Percentiles rank a stretch among this genome's conserved stretches.
Evolutionary conservation across 495 filamentous ascomycete species (phyloP).

Genomic region (Monascus purpureus): DNA sequence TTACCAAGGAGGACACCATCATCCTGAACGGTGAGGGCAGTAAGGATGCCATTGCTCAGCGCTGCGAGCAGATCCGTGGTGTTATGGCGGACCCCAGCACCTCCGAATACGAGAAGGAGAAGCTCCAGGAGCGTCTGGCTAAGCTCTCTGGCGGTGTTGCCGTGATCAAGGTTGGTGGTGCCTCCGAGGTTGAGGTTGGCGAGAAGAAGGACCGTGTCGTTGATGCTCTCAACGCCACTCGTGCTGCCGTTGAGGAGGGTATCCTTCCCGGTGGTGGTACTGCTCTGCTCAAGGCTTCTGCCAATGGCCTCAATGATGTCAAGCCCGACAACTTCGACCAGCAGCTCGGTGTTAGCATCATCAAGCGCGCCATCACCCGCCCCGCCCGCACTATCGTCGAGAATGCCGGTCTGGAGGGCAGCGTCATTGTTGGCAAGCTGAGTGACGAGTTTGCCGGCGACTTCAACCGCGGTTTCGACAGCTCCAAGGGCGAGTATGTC

Average conservation of each 20-base stretch:
- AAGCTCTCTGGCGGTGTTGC: conserved; percentile 99
- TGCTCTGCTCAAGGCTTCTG: conserved; percentile 90
- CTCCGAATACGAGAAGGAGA: conserved; percentile 99
- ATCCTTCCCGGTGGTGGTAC: conserved; percentile 98
- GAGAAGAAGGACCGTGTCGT: conserved; percentile 99
- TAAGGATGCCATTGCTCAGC: conserved; percentile 88
- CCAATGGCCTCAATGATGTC: conserved; percentile 67
- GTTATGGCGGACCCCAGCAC: conserved; percentile 88
- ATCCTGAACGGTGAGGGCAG: conserved; percentile 92
- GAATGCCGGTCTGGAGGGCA: conserved; percentile 93
- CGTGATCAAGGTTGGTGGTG: conserved; percentile 96
- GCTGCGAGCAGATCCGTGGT: conserved; percentile 97
- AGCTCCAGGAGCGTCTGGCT: conserved; percentile 97
- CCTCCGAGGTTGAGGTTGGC: conserved; percentile 93
- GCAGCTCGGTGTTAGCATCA: conserved; percentile 92
- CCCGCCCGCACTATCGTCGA: conserved; percentile 92
- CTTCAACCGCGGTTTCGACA: conserved; percentile 98
- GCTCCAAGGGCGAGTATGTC: conserved; percentile 89
- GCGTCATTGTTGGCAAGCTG: conserved; percentile 94
- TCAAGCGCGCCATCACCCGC: conserved; percentile 93
- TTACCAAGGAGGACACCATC: conserved; percentile 99
- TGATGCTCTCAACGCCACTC: conserved; percentile 94
- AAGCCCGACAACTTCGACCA: conserved; percentile 96
- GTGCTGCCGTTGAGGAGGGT: conserved; percentile 95
- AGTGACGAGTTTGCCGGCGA: conserved; percentile 83